phyloP scores from a whole-genome alignment of 1,284 basidiomycete species.

The Vanrija sp. region DNA sequence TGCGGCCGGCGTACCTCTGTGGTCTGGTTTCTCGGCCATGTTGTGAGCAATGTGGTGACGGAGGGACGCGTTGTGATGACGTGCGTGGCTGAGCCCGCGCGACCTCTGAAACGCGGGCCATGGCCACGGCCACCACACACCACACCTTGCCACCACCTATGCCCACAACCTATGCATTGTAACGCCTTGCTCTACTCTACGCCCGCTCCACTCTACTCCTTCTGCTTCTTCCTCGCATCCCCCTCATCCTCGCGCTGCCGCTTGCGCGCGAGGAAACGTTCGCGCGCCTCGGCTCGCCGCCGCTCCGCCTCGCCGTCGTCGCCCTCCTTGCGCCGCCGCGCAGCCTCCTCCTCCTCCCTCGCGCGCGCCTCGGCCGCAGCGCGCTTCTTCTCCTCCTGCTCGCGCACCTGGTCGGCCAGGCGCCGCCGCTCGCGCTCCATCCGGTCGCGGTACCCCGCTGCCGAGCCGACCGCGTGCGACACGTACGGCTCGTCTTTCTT shows the following conservation, averaged over 20 bases:
- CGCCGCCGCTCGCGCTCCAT: constrained; percentile 70
- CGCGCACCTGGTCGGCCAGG: constrained; percentile 67
- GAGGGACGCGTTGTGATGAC: no score
- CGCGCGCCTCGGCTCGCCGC: constrained; percentile 66
- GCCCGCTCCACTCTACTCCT: no score
- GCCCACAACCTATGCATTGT: no score
- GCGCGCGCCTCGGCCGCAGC: constrained; percentile 54
- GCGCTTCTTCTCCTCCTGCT: constrained; percentile 58
- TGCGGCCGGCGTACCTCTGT: no score
- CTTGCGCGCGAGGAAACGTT: constrained; percentile 75
- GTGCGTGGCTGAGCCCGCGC: no score
- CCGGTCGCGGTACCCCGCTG: constrained; percentile 73
- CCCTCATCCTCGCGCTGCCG: constrained; percentile 63
- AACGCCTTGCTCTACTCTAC: neutral
- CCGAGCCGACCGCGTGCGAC: constrained; percentile 67
- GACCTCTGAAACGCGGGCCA: no score
- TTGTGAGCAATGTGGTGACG: no score
- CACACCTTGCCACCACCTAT: no score
- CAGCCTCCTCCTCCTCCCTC: constrained; percentile 51
- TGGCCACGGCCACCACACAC: no score
- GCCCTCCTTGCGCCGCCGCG: constrained; percentile 49
- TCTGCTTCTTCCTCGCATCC: constrained; percentile 21
- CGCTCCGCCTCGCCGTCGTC: constrained; percentile 58
- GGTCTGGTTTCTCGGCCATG: no score
- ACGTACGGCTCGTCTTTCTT: constrained; percentile 51